phyloP scores from a whole-genome alignment of 2,329 filamentous ascomycete species.

The Aspergillus novofumigatus region DNA sequence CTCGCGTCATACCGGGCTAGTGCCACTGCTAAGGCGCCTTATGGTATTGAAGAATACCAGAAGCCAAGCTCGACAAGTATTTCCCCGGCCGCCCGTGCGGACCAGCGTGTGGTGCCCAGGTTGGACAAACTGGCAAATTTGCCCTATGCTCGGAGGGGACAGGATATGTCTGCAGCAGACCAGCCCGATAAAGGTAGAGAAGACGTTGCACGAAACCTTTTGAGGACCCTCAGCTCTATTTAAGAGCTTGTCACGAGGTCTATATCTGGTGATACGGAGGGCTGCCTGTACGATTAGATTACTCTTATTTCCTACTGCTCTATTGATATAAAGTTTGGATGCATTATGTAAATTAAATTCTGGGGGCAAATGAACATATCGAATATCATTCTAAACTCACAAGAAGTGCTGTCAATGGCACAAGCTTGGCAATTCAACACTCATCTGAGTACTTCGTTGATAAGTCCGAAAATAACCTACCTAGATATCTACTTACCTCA shows the following conservation, averaged over 20 bases:
- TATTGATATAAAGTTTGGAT: conserved; percentile 25
- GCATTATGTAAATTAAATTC: conserved; percentile 4
- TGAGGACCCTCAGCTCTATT: conserved; percentile 25
- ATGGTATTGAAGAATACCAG: conserved; percentile 33
- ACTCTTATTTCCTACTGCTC: conserved; percentile 12
- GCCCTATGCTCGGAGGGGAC: conserved; percentile 7
- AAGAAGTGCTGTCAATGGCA: no score
- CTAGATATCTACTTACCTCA: background rate
- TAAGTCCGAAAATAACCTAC: background rate
- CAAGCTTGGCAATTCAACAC: background rate
- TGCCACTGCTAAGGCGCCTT: conserved; percentile 31
- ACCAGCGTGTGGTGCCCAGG: conserved; percentile 25
- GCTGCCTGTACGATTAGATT: conserved; percentile 33
- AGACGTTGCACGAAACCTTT: conserved; percentile 29
- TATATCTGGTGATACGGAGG: conserved; percentile 7
- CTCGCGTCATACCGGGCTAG: conserved; percentile 35
- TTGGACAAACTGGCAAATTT: conserved; percentile 19
- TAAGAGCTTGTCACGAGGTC: conserved; percentile 5
- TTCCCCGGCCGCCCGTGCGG: conserved; percentile 22
- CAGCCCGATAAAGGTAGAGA: conserved; percentile 19
- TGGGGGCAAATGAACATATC: background rate
- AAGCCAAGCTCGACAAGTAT: conserved; percentile 25
- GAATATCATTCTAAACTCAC: background rate
- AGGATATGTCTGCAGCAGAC: background rate
- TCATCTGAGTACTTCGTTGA: background rate